These are phyloP conservation scores for Stygiomarasmius scandens DNA, from an alignment of 1,284 basidiomycete genomes.

Conservation along the genomic window DNA sequence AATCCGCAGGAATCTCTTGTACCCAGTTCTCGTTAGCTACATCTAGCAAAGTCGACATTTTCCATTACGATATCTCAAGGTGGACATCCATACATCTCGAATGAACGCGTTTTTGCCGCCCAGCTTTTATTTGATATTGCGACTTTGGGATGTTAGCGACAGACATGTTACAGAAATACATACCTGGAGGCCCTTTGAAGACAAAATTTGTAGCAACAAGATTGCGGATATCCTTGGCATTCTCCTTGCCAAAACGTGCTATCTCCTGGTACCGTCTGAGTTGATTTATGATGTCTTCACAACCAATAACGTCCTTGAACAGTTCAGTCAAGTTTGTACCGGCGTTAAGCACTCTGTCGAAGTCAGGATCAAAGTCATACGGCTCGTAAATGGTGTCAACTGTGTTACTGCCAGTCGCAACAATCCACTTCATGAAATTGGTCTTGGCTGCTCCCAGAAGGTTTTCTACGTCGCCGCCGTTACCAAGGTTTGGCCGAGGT, in stretches of 20 bases:
- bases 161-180: background rate
- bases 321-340: conserved; percentile 53
- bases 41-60: too few relatives aligned
- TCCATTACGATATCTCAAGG: too few relatives aligned
- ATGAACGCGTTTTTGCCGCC: too few relatives aligned
- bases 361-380: conserved; percentile 64
- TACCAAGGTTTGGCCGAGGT: conserved; percentile 67
- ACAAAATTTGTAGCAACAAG: conserved; percentile 67
- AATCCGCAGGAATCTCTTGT: too few relatives aligned
- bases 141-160: too few relatives aligned
- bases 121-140: too few relatives aligned
- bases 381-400: conserved; percentile 53
- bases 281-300: conserved; percentile 52
- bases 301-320: conserved; percentile 65
- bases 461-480: conserved; percentile 71
- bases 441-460: conserved; percentile 56
- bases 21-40: too few relatives aligned
- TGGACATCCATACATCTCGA: too few relatives aligned
- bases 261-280: conserved; percentile 55
- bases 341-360: conserved; percentile 49
- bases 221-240: conserved; percentile 44
- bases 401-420: conserved; percentile 31
- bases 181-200: conserved; percentile 74
- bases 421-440: conserved; percentile 48
- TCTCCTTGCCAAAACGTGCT: too few relatives aligned